Percentiles rank a stretch among this genome's conserved stretches.
Evolutionary conservation across 2,329 filamentous ascomycete genomes (phyloP).

Genomic region (Coniochaeta prunicola): DNA sequence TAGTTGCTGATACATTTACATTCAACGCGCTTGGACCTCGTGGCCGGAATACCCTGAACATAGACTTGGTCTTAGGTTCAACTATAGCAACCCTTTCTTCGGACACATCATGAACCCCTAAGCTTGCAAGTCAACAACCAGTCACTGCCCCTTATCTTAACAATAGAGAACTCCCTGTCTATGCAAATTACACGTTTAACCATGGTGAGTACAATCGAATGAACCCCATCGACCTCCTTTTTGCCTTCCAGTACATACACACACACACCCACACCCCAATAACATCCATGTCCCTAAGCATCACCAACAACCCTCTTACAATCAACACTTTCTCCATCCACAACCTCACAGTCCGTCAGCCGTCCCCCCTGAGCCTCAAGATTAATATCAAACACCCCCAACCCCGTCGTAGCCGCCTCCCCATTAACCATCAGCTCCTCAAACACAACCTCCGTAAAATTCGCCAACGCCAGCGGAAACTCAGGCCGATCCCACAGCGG

Average conservation of each 20-base stretch:
- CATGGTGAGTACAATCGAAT: background rate
- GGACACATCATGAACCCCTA: no score
- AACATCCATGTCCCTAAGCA: no score
- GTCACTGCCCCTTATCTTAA: no score
- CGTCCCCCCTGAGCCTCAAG: conserved; percentile 11
- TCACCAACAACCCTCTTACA: conserved; percentile 4
- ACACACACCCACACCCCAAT: no score
- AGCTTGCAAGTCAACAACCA: no score
- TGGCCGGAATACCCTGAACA: no score
- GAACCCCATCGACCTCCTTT: background rate
- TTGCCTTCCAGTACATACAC: background rate
- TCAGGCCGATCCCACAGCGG: conserved; percentile 9
- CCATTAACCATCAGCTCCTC: conserved; percentile 3
- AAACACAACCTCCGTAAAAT: conserved; percentile 12
- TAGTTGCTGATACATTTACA: no score
- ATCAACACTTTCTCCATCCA: background rate
- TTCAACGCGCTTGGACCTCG: no score
- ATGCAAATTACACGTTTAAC: no score
- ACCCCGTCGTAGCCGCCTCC: background rate
- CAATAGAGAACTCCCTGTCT: no score
- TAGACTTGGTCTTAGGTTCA: no score
- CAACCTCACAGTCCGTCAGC: conserved; percentile 12
- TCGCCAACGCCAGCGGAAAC: conserved; percentile 10
- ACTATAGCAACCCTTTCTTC: no score
- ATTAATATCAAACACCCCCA: conserved; percentile 9